A percentile compares a stretch with the other conserved stretches of the same genome.
Conservation (phyloP, 2,329 filamentous ascomycete genomes). For the Ophiocordyceps camponoti-leonardi region DNA sequence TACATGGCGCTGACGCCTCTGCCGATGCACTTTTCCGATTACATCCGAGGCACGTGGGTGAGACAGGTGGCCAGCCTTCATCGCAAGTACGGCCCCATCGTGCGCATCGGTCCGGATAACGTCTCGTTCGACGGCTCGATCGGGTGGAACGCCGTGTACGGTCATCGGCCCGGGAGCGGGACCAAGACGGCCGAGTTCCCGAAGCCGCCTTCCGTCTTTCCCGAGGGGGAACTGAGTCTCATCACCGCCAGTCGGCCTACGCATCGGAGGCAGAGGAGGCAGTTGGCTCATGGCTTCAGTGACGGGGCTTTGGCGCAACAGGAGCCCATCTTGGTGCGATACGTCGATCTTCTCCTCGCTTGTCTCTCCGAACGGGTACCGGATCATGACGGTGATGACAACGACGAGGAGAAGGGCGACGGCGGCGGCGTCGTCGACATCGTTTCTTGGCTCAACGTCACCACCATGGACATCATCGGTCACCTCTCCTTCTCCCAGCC, state of each 20-base stretch:
- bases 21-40: constrained; percentile 5
- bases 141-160: constrained; percentile 17
- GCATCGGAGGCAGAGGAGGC: constrained; percentile 8
- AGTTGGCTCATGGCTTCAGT: constrained; percentile 14
- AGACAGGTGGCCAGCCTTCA: constrained; percentile 8
- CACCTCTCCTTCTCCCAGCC: constrained; percentile 24
- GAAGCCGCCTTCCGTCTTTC: constrained; percentile 1
- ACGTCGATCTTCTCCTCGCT: constrained; percentile 10
- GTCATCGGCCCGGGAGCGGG: constrained; percentile 6
- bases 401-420: too few species aligned
- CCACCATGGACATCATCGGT: constrained; percentile 23
- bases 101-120: constrained; percentile 22
- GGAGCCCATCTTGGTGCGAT: constrained; percentile 10
- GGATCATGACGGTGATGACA: too few species aligned
- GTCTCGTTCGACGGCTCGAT: constrained; percentile 16
- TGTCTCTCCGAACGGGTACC: constrained; percentile 5
- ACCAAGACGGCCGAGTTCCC: constrained; percentile 3
- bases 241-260: constrained; percentile 4
- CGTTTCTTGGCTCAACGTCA: constrained; percentile 18
- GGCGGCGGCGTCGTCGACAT: constrained; percentile 7
- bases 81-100: constrained; percentile 14
- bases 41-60: constrained; percentile 5
- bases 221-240: constrained; percentile 4
- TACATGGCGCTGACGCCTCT: constrained; percentile 6
- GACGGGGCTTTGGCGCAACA: constrained; percentile 13